phyloP scores from a whole-genome alignment of 352 stramenopile genomes.

The Paralagenidium karlingii region DNA sequence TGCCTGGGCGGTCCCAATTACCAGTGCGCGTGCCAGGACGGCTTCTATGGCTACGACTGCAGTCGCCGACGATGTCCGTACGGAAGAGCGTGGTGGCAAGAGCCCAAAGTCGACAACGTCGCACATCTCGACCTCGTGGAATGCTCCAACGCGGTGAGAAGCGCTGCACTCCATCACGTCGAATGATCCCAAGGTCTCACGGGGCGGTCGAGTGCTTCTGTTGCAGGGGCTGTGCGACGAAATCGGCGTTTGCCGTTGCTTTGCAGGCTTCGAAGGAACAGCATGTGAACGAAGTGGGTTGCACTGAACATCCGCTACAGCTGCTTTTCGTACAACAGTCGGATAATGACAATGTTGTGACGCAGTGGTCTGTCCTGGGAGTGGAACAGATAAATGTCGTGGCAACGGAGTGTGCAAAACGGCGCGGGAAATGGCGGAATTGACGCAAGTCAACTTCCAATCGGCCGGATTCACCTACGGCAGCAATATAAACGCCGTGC shows the following conservation, averaged over 20 bases:
- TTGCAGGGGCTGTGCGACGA: constrained; percentile 39
- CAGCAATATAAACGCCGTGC: constrained; percentile 42
- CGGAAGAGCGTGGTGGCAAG: constrained; percentile 56
- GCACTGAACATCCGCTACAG: too few species aligned
- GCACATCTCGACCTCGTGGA: constrained; percentile 36
- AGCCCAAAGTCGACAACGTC: constrained; percentile 24
- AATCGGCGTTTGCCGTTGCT: constrained; percentile 37
- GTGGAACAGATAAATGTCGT: too few species aligned
- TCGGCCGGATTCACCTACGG: constrained; percentile 52
- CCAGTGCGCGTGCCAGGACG: constrained; percentile 35
- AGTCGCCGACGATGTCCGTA: constrained; percentile 31
- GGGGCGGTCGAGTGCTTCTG: neutral
- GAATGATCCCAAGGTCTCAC: too few species aligned
- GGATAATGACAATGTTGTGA: too few species aligned
- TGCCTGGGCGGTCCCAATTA: constrained; percentile 30
- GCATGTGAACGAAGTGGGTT: constrained; percentile 50
- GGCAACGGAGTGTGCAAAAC: constrained; percentile 23
- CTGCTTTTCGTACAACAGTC: too few species aligned
- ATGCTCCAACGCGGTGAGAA: constrained; percentile 63
- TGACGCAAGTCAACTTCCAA: constrained; percentile 19
- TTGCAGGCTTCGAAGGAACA: constrained; percentile 45
- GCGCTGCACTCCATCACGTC: too few species aligned
- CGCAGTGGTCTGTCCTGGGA: too few species aligned
- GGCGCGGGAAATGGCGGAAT: constrained; percentile 32
- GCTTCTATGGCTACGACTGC: constrained; percentile 40